These are phyloP conservation scores for Dactylorhiza incarnata DNA, from an alignment of 106 monocot species.

Conservation along the genomic window DNA sequence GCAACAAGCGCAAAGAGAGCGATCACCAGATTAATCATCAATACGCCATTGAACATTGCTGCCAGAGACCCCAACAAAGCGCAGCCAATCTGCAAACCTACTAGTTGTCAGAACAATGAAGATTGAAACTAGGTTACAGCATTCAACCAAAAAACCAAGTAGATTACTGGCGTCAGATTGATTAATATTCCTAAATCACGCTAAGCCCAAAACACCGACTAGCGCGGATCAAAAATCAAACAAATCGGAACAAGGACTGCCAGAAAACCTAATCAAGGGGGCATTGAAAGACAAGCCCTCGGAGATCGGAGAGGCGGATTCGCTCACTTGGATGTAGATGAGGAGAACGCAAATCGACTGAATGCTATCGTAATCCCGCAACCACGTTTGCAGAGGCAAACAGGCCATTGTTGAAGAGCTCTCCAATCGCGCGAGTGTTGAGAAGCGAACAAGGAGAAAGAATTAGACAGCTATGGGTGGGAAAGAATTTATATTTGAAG, in stretches of 20 bases:
- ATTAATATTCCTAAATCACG: background rate
- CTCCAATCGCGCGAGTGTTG: background rate
- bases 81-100: constrained; percentile 51
- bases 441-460: background rate
- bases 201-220: background rate
- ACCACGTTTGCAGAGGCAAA: constrained; percentile 21
- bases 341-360: constrained; percentile 40
- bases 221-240: background rate
- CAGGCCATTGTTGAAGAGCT: constrained; percentile 1
- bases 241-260: background rate
- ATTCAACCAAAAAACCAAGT: background rate
- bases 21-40: constrained; percentile 59
- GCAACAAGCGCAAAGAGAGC: constrained; percentile 67
- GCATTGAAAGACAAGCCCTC: background rate
- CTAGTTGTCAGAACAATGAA: background rate
- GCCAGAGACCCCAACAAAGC: constrained; percentile 60
- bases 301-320: background rate
- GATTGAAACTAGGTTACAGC: background rate
- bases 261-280: background rate
- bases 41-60: constrained; percentile 55
- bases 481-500: background rate
- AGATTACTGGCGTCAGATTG: background rate
- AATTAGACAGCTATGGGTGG: too few relatives aligned
- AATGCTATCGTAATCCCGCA: constrained; percentile 50
- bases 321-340: constrained; percentile 41